A percentile compares a stretch with the other conserved stretches of the same genome.
Evolutionary conservation across 305 asterid species (phyloP).

Genomic region (Fraxinus albicans): DNA sequence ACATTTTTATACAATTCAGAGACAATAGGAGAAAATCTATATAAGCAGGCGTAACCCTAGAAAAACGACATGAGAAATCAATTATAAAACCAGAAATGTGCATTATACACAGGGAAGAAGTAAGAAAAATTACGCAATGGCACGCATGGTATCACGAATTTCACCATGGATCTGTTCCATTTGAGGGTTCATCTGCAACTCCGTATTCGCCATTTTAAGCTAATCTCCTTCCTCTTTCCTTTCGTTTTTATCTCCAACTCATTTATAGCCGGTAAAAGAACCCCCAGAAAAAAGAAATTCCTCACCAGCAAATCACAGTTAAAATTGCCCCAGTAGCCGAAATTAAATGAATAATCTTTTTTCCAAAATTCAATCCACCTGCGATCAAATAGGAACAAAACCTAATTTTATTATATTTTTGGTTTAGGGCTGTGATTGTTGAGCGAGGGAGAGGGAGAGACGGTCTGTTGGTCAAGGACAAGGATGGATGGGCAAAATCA

Average conservation of each 20-base stretch:
- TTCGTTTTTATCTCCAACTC: conserved; percentile 8
- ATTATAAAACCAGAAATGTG: background rate
- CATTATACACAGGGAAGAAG: background rate
- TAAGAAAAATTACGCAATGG: conserved; percentile 66
- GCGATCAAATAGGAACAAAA: background rate
- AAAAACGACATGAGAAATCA: background rate
- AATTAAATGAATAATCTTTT: conserved; percentile 24
- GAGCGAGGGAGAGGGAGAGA: background rate
- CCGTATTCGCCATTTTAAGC: conserved; percentile 53
- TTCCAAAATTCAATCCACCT: background rate
- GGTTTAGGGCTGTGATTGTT: background rate
- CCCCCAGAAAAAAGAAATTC: conserved; percentile 16
- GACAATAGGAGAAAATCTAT: background rate
- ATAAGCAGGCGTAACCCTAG: background rate
- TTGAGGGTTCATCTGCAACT: conserved; percentile 86
- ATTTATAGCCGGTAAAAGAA: conserved; percentile 33
- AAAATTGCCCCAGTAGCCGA: conserved; percentile 11
- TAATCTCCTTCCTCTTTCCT: conserved; percentile 15
- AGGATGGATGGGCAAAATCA: background rate
- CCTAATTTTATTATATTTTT: background rate
- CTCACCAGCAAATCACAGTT: conserved; percentile 25
- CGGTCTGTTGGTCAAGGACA: background rate
- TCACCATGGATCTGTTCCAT: conserved; percentile 99
- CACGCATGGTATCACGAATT: conserved; percentile 87
- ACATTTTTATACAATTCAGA: conserved; percentile 13